Conservation (phyloP, 495 filamentous ascomycete genomes). For the Chaetomidium leptoderma region DNA sequence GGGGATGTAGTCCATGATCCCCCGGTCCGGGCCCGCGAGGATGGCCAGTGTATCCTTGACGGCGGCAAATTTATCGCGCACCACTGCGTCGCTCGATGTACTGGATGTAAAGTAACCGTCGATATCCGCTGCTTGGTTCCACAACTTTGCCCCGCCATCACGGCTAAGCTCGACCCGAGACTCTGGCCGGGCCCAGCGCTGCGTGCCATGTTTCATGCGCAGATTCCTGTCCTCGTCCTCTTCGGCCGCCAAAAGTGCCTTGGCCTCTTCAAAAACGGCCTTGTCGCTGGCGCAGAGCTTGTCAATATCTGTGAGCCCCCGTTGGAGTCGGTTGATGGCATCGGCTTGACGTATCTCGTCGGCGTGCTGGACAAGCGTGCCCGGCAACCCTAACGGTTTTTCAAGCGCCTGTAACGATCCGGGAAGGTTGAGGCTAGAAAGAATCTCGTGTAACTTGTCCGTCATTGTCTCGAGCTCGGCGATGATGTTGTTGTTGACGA, state of each 20-base stretch:
- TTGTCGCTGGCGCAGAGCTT: constrained; percentile 75
- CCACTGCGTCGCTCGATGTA: constrained; percentile 73
- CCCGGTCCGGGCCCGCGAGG: constrained; percentile 70
- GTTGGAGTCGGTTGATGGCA: constrained; percentile 66
- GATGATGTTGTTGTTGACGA: constrained; percentile 81
- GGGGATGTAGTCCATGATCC: constrained; percentile 83
- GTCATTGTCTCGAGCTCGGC: constrained; percentile 81
- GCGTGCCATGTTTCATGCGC: constrained; percentile 77
- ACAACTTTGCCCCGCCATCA: constrained; percentile 67
- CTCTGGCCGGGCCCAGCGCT: constrained; percentile 70
- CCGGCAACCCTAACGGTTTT: constrained; percentile 89
- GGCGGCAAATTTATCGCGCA: constrained; percentile 71
- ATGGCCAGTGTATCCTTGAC: constrained; percentile 70
- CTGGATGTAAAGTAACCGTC: constrained; percentile 85
- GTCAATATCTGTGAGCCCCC: constrained; percentile 77
- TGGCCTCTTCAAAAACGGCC: constrained; percentile 74
- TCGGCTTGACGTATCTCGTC: constrained; percentile 95
- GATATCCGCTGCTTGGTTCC: constrained; percentile 70
- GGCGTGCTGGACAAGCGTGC: constrained; percentile 77
- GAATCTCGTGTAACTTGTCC: constrained; percentile 69
- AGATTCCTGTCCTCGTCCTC: constrained; percentile 74
- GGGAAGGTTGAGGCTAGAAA: constrained; percentile 82
- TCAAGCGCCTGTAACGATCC: constrained; percentile 92
- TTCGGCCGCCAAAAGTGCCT: constrained; percentile 69
- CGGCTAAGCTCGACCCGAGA: constrained; percentile 50